Conservation (phyloP, 306 rosid genomes). For the Trifolium repens region DNA sequence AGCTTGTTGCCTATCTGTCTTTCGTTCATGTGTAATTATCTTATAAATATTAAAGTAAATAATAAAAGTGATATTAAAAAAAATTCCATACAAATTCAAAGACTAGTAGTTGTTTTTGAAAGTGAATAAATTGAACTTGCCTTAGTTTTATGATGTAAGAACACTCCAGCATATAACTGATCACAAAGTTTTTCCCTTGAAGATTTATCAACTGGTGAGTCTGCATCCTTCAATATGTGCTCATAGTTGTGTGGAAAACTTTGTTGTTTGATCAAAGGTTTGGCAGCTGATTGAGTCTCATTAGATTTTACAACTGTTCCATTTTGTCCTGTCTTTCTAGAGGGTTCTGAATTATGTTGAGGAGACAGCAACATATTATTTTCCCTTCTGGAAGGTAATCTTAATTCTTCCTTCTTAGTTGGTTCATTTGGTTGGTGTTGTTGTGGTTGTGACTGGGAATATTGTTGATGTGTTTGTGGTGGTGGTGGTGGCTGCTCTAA, state of each 20-base stretch:
- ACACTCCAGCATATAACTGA: constrained; percentile 46
- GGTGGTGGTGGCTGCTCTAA: not conserved
- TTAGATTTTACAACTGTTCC: constrained; percentile 17
- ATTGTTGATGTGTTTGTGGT: not conserved
- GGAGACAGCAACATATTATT: constrained; percentile 15
- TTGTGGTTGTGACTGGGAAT: not conserved
- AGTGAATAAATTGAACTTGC: constrained; percentile 27
- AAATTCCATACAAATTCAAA: no score
- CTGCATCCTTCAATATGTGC: constrained; percentile 45
- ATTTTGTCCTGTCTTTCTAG: constrained; percentile 10
- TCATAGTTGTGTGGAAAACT: constrained; percentile 36
- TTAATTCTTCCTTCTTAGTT: not conserved
- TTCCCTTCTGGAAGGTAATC: constrained; percentile 11
- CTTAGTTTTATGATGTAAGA: constrained; percentile 45
- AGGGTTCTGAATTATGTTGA: constrained; percentile 3
- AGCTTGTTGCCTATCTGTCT: no score
- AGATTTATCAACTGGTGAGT: constrained; percentile 37
- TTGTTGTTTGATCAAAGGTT: constrained; percentile 22
- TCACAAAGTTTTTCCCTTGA: constrained; percentile 35
- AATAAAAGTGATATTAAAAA: no score
- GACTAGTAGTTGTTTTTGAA: no score
- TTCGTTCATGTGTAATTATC: no score
- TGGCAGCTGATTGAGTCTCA: constrained; percentile 16
- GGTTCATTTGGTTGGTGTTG: constrained; percentile 12
- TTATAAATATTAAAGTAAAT: no score